Percentiles rank a stretch among this genome's conserved stretches.
phyloP scores from a whole-genome alignment of 1,284 basidiomycete species.

The Schizophyllum commune region DNA sequence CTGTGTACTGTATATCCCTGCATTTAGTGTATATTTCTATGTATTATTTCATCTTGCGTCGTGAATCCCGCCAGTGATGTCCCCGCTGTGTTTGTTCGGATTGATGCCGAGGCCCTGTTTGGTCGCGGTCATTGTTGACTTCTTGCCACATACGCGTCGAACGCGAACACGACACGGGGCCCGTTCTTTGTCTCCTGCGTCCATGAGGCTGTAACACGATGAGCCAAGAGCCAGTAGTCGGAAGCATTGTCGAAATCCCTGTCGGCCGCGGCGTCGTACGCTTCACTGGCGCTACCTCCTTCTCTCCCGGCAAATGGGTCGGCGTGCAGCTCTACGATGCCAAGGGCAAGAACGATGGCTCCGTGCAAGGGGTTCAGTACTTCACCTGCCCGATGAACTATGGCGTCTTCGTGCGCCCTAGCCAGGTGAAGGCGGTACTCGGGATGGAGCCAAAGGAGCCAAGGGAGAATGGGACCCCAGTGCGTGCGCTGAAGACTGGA shows the following conservation, averaged over 20 bases:
- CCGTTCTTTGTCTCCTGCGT: neutral
- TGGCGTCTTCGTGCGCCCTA: constrained; percentile 89
- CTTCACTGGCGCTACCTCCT: constrained; percentile 81
- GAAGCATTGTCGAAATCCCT: constrained; percentile 66
- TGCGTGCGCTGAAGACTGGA: constrained; percentile 3
- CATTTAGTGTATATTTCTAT: too few species aligned
- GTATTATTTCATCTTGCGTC: neutral
- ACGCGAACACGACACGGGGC: neutral
- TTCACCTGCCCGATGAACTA: constrained; percentile 74
- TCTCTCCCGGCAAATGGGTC: constrained; percentile 90
- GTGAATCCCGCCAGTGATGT: neutral
- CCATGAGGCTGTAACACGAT: constrained; percentile 1
- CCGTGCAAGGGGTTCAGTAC: constrained; percentile 77
- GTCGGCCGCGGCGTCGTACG: constrained; percentile 81
- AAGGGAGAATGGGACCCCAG: constrained; percentile 17
- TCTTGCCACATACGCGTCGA: neutral
- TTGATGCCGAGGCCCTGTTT: neutral
- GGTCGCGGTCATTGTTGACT: neutral
- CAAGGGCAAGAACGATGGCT: constrained; percentile 95
- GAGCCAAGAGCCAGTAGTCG: constrained; percentile 35
- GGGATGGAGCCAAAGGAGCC: constrained; percentile 39
- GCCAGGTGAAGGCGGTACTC: constrained; percentile 70
- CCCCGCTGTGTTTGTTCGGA: neutral
- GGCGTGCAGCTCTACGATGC: constrained; percentile 82
- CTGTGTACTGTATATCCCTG: too few species aligned